Percentiles rank a stretch among this genome's conserved stretches.
Evolutionary conservation across 345 rosid genomes (phyloP).

Genomic region (Corymbia maculata): DNA sequence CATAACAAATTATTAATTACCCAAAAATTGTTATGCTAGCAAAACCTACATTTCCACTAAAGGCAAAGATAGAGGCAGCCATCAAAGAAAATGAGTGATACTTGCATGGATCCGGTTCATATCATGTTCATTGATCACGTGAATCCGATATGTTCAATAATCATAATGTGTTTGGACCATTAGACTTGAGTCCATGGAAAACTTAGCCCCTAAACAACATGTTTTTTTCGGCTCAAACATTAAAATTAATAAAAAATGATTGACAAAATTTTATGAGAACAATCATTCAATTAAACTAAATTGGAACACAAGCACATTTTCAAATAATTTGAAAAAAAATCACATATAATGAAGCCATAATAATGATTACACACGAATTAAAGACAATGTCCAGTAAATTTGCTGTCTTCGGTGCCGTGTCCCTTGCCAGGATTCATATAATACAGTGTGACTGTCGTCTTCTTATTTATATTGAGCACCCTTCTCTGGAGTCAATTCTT

Average conservation of each 20-base stretch:
- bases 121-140: not conserved
- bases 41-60: no score
- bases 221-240: not conserved
- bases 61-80: not conserved
- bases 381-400: not conserved
- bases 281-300: not conserved
- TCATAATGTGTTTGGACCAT: no score
- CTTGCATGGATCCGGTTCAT: no score
- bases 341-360: not conserved
- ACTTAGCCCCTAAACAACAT: not conserved
- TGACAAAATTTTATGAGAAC: not conserved
- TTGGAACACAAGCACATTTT: not conserved
- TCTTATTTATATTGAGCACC: not conserved
- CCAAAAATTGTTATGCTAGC: no score
- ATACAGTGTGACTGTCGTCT: not conserved
- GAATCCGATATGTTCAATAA: not conserved
- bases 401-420: not conserved
- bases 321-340: not conserved
- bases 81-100: no score
- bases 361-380: not conserved
- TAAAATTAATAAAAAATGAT: not conserved
- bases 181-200: fast-evolving
- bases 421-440: not conserved
- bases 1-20: no score
- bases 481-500: not conserved